Base-by-base conservation (phyloP, 345 rosid genomes). In the Bruguiera parviflora region DNA sequence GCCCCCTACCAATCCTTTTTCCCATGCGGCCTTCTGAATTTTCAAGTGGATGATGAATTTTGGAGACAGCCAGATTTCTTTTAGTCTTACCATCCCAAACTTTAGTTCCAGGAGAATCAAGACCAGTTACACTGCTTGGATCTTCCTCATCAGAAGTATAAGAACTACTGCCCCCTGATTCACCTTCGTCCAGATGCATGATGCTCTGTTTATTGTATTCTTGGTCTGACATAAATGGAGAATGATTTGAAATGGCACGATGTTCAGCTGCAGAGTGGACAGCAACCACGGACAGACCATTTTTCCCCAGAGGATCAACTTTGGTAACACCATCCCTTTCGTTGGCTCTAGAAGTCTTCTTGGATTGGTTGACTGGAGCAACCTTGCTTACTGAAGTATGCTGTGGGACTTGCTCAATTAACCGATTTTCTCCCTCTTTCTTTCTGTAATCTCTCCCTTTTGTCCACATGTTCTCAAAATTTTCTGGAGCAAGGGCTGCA, bases 21-120 rank as follows among this genome's bases (percentile, higher is more conserved):
- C 72, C 63, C 25, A 58, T 67, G 73, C 32, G 78, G 59, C 86
- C 82, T 58, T 73, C 83, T 76, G 81, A 80, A 81, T 83, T 83
- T 86, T 96, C 99, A 78, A 96, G 97, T 6, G 99, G 99, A 84
- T 92, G 99, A 79, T 87, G 99, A 77, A 96, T 89, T 66, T 71
- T 87, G 57, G 96, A 83, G 70, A 82, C 85, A 73, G 83, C 73
- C 73, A 73, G 73, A 72, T 86, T 92, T 86, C 93, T 90, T 69
- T 92, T 92, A 25, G 82, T 90, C 78, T 81, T 89, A 47, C 86
- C 92, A 88, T 96, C 97, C 99, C 99, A 96, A 80, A 96, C 98
- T 82, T 85, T 89, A 65, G 91, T 96, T 76, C 87, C 98, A 53
- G 97, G 97, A 76, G 92, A 84, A 78, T 75, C 96, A 74, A 96